These are phyloP conservation scores for Ophiorrhiza pumila DNA, from an alignment of 257 asterid species.

Conservation along the genomic window DNA sequence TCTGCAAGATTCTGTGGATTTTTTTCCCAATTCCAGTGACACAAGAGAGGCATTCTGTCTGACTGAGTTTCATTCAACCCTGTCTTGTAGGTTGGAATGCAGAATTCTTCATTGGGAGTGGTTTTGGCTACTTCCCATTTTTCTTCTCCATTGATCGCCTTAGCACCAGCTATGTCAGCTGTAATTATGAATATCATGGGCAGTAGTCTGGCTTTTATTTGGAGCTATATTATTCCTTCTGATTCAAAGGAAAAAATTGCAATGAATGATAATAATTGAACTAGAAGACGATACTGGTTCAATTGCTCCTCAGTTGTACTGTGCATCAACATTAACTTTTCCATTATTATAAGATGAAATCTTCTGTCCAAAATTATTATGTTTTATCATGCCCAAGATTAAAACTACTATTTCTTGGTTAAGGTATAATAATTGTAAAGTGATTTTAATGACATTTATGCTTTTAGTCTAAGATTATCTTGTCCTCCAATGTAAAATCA, in stretches of 20 bases:
- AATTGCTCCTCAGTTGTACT: too few species aligned
- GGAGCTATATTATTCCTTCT: conserved; percentile 64
- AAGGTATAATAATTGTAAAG: too few species aligned
- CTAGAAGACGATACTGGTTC: too few species aligned
- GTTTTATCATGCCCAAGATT: too few species aligned
- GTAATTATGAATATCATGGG: conserved; percentile 91
- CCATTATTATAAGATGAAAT: too few species aligned
- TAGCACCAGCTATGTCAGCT: conserved; percentile 83
- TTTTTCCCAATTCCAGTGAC: neutral
- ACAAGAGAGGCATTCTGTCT: neutral
- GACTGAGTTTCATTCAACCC: neutral
- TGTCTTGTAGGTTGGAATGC: conserved; percentile 82
- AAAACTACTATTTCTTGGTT: too few species aligned
- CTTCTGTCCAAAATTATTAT: too few species aligned
- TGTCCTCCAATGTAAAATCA: too few species aligned
- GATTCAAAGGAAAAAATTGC: conserved; percentile 22
- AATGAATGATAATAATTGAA: conserved; percentile 6
- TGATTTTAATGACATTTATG: too few species aligned
- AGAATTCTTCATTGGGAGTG: conserved; percentile 88
- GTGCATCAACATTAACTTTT: too few species aligned
- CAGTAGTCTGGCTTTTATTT: conserved; percentile 74
- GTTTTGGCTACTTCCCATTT: conserved; percentile 86
- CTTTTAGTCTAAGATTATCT: too few species aligned
- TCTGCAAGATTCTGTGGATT: neutral
- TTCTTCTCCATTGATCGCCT: conserved; percentile 67